Evolutionary conservation across 2,329 filamentous ascomycete genomes (phyloP).

Genomic region (Penicillium sp.): DNA sequence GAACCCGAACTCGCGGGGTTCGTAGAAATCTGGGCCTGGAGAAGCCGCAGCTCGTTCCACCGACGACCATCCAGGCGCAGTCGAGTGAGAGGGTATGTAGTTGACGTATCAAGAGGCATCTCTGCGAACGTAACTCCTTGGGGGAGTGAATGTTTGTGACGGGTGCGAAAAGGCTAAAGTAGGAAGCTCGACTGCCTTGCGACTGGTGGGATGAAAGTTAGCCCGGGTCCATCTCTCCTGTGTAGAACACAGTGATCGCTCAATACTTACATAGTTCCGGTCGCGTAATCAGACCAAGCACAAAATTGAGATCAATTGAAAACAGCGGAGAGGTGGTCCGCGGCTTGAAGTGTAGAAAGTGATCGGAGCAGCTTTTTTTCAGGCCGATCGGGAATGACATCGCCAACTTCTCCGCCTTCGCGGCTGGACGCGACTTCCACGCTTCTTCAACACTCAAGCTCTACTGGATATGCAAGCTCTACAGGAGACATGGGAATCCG

Average conservation of each 20-base stretch:
- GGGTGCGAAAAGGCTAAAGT: background rate
- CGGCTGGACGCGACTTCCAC: conserved; percentile 3
- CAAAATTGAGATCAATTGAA: conserved; percentile 1
- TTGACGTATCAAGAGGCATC: conserved; percentile 94
- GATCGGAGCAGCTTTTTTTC: conserved; percentile 14
- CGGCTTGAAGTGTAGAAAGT: conserved; percentile 1
- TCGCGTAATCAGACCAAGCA: background rate
- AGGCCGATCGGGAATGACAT: conserved; percentile 25
- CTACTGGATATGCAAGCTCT: conserved; percentile 1
- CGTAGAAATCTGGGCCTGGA: conserved; percentile 85
- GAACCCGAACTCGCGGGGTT: conserved; percentile 91
- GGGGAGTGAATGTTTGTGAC: background rate
- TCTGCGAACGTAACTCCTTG: conserved; percentile 14
- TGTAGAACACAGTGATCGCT: background rate
- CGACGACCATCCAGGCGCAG: conserved; percentile 79
- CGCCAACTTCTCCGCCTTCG: conserved; percentile 27
- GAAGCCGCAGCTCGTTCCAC: conserved; percentile 93
- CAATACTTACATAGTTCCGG: background rate
- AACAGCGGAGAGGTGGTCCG: conserved; percentile 2
- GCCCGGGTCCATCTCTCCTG: background rate
- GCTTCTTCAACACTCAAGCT: background rate
- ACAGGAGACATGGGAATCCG: conserved; percentile 14
- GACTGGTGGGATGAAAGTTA: conserved; percentile 5
- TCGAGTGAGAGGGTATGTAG: conserved; percentile 82
- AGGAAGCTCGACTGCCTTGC: conserved; percentile 6